Evolutionary conservation across 495 filamentous ascomycete genomes (phyloP).

Genomic region (Tuber melanosporum): DNA sequence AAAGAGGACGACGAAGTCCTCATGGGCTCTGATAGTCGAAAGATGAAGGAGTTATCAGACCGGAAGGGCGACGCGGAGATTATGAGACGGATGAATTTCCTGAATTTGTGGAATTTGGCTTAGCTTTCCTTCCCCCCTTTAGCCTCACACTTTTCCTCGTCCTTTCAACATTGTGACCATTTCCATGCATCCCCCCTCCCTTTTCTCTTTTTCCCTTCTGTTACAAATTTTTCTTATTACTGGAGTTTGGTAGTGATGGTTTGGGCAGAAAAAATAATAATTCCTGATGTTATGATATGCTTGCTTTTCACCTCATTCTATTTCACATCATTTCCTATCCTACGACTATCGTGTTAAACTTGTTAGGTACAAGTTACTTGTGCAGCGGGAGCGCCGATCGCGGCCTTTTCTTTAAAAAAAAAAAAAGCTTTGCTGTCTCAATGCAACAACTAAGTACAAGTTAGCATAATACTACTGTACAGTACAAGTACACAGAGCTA

Average conservation of each 20-base stretch:
- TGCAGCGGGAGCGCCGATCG: neutral
- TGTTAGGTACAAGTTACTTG: neutral
- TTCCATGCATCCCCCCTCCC: neutral
- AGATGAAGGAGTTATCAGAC: slow-evolving; percentile 22
- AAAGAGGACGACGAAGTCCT: slow-evolving; percentile 31
- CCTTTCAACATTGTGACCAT: neutral
- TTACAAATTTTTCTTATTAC: neutral
- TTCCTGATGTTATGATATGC: neutral
- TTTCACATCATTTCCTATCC: neutral
- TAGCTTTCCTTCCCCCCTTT: neutral
- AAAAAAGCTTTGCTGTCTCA: neutral
- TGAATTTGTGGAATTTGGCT: slow-evolving; percentile 32
- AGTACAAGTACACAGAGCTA: neutral
- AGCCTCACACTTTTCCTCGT: neutral
- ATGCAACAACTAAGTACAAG: neutral
- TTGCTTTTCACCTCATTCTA: neutral
- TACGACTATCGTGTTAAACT: neutral
- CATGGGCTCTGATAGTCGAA: slow-evolving; percentile 22
- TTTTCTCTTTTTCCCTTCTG: neutral
- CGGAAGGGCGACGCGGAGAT: slow-evolving; percentile 21
- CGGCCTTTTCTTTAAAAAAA: neutral
- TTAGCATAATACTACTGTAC: neutral
- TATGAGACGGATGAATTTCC: slow-evolving; percentile 30
- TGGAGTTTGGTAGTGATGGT: neutral
- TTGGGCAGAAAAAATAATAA: neutral